Base-by-base conservation (phyloP, 768 basidiomycete species). In the Pleurotus sapidus region DNA sequence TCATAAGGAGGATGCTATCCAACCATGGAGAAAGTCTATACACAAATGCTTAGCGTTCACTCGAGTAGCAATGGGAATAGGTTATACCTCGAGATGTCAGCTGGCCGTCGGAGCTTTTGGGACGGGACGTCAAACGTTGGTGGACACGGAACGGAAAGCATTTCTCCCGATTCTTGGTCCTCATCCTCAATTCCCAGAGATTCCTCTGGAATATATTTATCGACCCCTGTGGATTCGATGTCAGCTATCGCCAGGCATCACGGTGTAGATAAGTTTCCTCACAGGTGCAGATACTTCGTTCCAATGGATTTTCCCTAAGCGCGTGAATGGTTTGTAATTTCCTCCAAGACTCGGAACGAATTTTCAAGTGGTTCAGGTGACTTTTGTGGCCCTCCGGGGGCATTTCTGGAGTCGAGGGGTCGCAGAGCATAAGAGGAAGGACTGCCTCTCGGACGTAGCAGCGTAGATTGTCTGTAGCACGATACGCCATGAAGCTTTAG, bases 291-390 rank as follows among this genome's bases (percentile, higher is more conserved):
- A 77, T 68, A 14, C 66, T 59, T 17, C 71, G 64, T 38, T 67
- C 61, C 39, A 84, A 68, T 1, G 59, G 61, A 4, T 46, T 40
- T 5, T 68, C 59, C 12, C 67, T 54, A 54, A 81, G 64, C 7
- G 59, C 58, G 27, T 76, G 71, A 17, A 86, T 81, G 23, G 64
- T 66, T 62, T 83, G 80, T n/a, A 89, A 69, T 56, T 70, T 74
- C 59, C 86, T 74, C 69, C 80, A 81, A 8, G 67, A 59, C 54
- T 83, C 80, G 8, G 80, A 77, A 20, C 72, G 74, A 54, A 84
- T 68, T 58, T 70, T 63, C 18, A 80, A 69, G 25, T 65, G 55
- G 60, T 83, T 83, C 49, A 64, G 48, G 64, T 82, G 79, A 62
- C 77, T 79, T 66, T 77, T 79, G 59, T 79, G 77, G 51, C 72